Base-by-base conservation (phyloP, 2,329 filamentous ascomycete species). In the Thermoascus crustaceus region DNA sequence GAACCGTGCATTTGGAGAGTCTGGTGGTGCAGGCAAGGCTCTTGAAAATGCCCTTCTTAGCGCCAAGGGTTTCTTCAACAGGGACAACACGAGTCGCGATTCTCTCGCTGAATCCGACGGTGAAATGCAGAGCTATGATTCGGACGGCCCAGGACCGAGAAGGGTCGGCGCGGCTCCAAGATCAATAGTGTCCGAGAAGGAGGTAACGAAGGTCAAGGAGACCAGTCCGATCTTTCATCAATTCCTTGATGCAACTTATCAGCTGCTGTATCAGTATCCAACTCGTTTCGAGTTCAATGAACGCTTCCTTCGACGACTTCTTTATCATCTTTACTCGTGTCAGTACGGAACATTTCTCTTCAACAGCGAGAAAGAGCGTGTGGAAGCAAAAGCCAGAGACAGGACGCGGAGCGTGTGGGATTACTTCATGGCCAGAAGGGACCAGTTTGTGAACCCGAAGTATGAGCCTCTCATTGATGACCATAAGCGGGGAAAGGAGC, bases 321-420 rank as follows among this genome's bases (percentile, higher is more conserved):
- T 96, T 2, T 98, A 96, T 55, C 91, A 98, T 57, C 73, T 94
- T 1, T 89, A 96, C 55, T 89, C 89, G 0, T 94, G 88, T 47
- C 91, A 98, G 57, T 98, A 95, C 45, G 91, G 91, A 30, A 95
- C 89, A 0, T 98, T 98, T 57, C 71, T 98, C 4, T 94, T 85
- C 62, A 95, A 98, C 63, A 93, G 78, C 37, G 91, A 98, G 58
- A 91, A 87, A 53, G 84, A 94, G 51, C 80, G 91, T 3, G 67
- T 76, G 10, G 82, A 91, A 27, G 73, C 76, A 14, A 72, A 69
- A 18, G 78, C 84, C 1, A 67, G 70, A 24, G 79, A 87, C 49
- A 73, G 76, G 35, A 94, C 87, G 3, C 73, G 82, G 3, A 94
- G 85, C 14, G 91, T 95, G 1, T 98, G 91, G 91, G 83, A 91